Evolutionary conservation across 768 basidiomycete genomes (phyloP).

Genomic region (Collybia mongolica): DNA sequence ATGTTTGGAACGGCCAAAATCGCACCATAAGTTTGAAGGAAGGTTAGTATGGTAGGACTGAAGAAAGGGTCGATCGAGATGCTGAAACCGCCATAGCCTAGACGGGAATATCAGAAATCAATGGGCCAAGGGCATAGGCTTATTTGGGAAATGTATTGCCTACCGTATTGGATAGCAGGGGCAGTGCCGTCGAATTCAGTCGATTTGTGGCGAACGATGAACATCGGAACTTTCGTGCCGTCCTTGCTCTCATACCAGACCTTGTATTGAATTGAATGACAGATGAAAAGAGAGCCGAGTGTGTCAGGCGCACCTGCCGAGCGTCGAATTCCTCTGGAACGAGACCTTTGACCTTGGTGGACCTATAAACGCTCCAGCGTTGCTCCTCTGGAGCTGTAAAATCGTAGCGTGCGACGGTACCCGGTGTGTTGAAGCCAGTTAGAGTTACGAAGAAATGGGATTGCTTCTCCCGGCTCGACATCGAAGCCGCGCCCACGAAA

Average conservation of each 20-base stretch:
- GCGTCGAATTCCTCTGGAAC: conserved; percentile 66
- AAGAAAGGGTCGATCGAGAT: conserved; percentile 73
- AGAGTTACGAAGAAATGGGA: conserved; percentile 63
- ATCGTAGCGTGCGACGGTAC: conserved; percentile 62
- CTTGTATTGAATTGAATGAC: conserved; percentile 20
- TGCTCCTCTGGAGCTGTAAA: conserved; percentile 51
- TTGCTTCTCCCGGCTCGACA: conserved; percentile 51
- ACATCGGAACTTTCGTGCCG: conserved; percentile 83
- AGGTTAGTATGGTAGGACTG: conserved; percentile 68
- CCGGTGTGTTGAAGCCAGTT: conserved; percentile 72
- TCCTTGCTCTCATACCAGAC: conserved; percentile 83
- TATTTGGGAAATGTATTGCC: conserved; percentile 8
- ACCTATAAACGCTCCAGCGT: conserved; percentile 56
- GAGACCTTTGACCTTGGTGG: conserved; percentile 59
- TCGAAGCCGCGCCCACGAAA: conserved; percentile 63
- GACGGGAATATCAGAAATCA: background rate
- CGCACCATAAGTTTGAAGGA: conserved; percentile 68
- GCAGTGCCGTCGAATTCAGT: conserved; percentile 74
- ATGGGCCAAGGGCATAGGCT: background rate
- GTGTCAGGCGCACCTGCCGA: conserved; percentile 47
- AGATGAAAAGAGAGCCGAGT: background rate
- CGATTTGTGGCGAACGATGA: conserved; percentile 73
- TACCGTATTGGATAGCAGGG: conserved; percentile 76
- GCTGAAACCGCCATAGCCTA: conserved; percentile 82
- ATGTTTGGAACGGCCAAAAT: conserved; percentile 60